Evolutionary conservation across 1,139 yeast genomes (phyloP).

Genomic region (Hanseniaspora uvarum): DNA sequence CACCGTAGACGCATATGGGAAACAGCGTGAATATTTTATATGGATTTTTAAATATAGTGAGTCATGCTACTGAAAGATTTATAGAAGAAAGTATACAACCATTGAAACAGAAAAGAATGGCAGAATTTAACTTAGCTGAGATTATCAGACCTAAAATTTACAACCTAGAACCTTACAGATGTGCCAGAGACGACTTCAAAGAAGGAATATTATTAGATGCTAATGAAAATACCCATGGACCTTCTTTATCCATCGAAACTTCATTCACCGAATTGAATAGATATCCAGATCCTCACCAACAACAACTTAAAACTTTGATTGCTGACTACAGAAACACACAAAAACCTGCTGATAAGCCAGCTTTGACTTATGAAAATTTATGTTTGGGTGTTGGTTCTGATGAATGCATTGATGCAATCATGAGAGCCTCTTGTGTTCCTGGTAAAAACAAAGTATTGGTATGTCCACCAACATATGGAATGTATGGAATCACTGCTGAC

Average conservation of each 20-base stretch:
- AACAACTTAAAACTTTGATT: slow-evolving; percentile 61
- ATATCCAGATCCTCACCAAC: slow-evolving; percentile 95
- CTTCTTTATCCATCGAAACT: slow-evolving; percentile 44
- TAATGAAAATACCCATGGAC: slow-evolving; percentile 91
- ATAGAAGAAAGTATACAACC: background rate
- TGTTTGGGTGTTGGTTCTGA: slow-evolving; percentile 97
- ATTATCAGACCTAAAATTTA: slow-evolving; percentile 77
- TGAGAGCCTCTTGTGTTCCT: slow-evolving; percentile 78
- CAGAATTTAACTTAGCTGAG: slow-evolving; percentile 26
- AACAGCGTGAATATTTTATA: too few relatives aligned
- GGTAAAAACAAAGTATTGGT: slow-evolving; percentile 68
- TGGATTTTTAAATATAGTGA: background rate
- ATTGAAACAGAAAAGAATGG: background rate
- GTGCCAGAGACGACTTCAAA: slow-evolving; percentile 89
- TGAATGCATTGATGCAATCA: slow-evolving; percentile 81
- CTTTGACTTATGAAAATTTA: slow-evolving; percentile 54
- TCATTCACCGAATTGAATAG: slow-evolving; percentile 57
- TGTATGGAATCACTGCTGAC: slow-evolving; percentile 85
- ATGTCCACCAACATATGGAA: slow-evolving; percentile 96
- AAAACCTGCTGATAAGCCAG: slow-evolving; percentile 23
- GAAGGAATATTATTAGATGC: slow-evolving; percentile 86
- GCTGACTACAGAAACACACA: slow-evolving; percentile 57
- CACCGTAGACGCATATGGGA: too few relatives aligned
- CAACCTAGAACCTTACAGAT: slow-evolving; percentile 75
- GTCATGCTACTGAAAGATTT: background rate